Base-by-base conservation (phyloP, 228 moss, liverwort and hornwort species). In the Sphagnum magellanicum region DNA sequence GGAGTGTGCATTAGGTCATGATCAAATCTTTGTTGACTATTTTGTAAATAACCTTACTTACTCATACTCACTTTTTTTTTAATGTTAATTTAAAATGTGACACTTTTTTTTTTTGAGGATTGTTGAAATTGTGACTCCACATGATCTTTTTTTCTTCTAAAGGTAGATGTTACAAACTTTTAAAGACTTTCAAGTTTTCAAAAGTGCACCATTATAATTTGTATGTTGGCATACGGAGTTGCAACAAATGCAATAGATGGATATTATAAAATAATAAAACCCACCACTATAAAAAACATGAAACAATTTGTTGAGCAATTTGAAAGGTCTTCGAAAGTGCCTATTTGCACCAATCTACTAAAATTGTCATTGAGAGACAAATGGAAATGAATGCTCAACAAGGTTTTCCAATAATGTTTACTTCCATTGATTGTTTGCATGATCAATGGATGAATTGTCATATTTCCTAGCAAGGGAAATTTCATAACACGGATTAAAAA, bases 91-190 rank as follows among this genome's bases (percentile, higher is more conserved):
- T 5, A 4, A 17, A 51, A 77, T 77, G 61, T 47, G 6, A 5
- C 49, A 6, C 47, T 5, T 13, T 13, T 57, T 69, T 14, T 74
- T 74, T 68, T 52, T 50, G 1, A 69, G 15, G 10, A 6, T 69
- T 10, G 4, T 65, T 2, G 64, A 52, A 65, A 17, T 3, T 5
- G 65, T 65, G 3, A 12, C 13, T 15, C 10, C 4, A 16, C 61
- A 8, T 62, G 74, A 74, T 68, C 0, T 62, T 74, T 65, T 49
- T 74, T 69, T 63, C 11, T 61, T 0, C 63, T 62, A 16, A 63
- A 46, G 8, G 7, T 6, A 1, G 74, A 69, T 53, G 52, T 12
- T 2, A n/a, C 17, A 10, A 55, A 58, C 10, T 5, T 46, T 4
- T 6, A n/a, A 7, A 61, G 68, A 4, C 53, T 74, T 12, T 70